Conservation (phyloP, 345 rosid species). For the Tarenaya hassleriana region DNA sequence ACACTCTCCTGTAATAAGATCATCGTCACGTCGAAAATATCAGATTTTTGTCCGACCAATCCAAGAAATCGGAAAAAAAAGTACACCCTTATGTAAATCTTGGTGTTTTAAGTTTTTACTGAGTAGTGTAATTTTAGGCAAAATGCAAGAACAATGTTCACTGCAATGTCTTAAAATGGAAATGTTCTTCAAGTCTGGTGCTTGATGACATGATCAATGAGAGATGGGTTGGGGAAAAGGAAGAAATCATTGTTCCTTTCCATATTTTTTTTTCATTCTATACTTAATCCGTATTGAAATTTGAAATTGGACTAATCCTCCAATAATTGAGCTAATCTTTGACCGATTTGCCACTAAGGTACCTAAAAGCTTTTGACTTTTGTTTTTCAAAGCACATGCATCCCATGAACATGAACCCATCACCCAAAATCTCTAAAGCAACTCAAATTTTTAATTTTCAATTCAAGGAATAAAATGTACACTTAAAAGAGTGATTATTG, state of each 20-base stretch:
- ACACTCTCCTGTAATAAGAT: slow-evolving; percentile 44
- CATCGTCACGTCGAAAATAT: neutral
- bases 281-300: neutral
- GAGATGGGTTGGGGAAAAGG: too few species aligned
- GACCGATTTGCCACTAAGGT: slow-evolving; percentile 13
- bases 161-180: too few species aligned
- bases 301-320: neutral
- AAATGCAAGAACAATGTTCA: too few species aligned
- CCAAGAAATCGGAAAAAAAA: neutral
- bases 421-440: too few species aligned
- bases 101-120: too few species aligned
- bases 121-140: too few species aligned
- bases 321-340: slow-evolving; percentile 23
- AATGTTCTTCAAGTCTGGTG: too few species aligned
- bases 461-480: neutral
- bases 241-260: too few species aligned
- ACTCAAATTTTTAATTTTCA: slow-evolving; percentile 4
- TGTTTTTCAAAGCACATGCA: slow-evolving; percentile 18
- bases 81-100: too few species aligned
- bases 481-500: too few species aligned
- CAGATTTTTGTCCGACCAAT: neutral
- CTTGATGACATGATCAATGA: too few species aligned
- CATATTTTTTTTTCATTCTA: neutral
- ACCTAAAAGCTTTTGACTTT: slow-evolving; percentile 18
- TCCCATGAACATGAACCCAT: neutral